A percentile compares a stretch with the other conserved stretches of the same genome.
phyloP scores from a whole-genome alignment of 2,329 filamentous ascomycete genomes.

The Colletotrichum sp. region DNA sequence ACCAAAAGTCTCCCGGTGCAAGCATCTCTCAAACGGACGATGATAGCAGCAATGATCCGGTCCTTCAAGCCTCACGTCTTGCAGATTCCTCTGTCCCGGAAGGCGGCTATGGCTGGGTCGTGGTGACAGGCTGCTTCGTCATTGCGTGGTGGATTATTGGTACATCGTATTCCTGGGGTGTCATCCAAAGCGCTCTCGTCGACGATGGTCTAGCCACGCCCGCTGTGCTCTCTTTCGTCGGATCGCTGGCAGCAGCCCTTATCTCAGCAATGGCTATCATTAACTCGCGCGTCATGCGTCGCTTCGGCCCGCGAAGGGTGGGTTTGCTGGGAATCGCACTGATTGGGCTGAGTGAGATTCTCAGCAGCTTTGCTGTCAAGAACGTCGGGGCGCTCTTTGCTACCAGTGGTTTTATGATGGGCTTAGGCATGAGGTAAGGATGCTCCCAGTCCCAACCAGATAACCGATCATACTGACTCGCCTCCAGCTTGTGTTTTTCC shows the following conservation, averaged over 20 bases:
- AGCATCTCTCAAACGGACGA: not conserved
- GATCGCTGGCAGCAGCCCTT: slow-evolving; percentile 54
- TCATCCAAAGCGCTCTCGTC: slow-evolving; percentile 63
- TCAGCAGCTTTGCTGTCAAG: slow-evolving; percentile 40
- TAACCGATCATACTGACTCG: not conserved
- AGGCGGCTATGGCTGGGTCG: slow-evolving; percentile 61
- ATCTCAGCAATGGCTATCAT: slow-evolving; percentile 57
- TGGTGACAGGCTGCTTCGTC: slow-evolving; percentile 55
- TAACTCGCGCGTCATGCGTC: slow-evolving; percentile 55
- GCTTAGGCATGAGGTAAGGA: slow-evolving; percentile 31
- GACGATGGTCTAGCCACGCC: slow-evolving; percentile 50
- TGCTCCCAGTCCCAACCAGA: not conserved
- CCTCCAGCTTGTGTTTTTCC: not conserved
- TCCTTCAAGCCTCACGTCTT: slow-evolving; percentile 46
- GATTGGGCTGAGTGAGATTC: slow-evolving; percentile 54
- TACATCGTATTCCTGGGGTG: slow-evolving; percentile 63
- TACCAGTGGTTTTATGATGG: slow-evolving; percentile 36
- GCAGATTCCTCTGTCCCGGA: slow-evolving; percentile 54
- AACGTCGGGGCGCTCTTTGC: slow-evolving; percentile 40
- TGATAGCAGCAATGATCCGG: slow-evolving; percentile 1
- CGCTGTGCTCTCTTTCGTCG: slow-evolving; percentile 63
- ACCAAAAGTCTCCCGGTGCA: not conserved
- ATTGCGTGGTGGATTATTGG: slow-evolving; percentile 63
- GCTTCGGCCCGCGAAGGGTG: slow-evolving; percentile 51
- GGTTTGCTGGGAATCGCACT: slow-evolving; percentile 54